Percentiles rank a stretch among this genome's conserved stretches.
Evolutionary conservation across 2,329 filamentous ascomycete genomes (phyloP).

Genomic region (Ophioceras dolichostomum): DNA sequence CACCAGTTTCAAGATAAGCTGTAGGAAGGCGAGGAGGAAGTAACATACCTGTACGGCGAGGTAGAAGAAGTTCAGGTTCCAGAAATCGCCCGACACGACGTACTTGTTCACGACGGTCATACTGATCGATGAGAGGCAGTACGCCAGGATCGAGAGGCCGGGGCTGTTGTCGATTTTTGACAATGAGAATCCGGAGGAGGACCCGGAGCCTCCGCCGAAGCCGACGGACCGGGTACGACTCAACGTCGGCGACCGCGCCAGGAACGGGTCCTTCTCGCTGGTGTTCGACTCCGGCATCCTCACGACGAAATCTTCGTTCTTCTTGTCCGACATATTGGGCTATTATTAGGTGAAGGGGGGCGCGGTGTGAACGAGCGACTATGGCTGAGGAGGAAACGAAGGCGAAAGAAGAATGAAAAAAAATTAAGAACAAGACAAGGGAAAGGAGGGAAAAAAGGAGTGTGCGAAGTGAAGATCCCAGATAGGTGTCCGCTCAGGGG

Average conservation of each 20-base stretch:
- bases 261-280: constrained; percentile 39
- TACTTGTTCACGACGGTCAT: constrained; percentile 99
- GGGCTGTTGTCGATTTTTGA: constrained; percentile 61
- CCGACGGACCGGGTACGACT: constrained; percentile 16
- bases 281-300: constrained; percentile 53
- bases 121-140: constrained; percentile 92
- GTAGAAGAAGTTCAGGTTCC: constrained; percentile 96
- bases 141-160: constrained; percentile 68
- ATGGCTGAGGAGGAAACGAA: not conserved
- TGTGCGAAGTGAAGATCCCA: too few species aligned
- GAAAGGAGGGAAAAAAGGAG: too few species aligned
- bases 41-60: constrained; percentile 73
- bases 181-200: constrained; percentile 16
- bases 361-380: too few species aligned
- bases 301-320: constrained; percentile 70
- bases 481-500: too few species aligned
- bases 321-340: constrained; percentile 69
- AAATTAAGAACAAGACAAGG: too few species aligned
- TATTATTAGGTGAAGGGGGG: not conserved
- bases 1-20: not conserved
- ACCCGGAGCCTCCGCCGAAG: constrained; percentile 14
- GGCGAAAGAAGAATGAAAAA: not conserved
- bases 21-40: not conserved
- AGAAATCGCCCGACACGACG: constrained; percentile 78
- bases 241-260: constrained; percentile 24